Evolutionary conservation across 495 filamentous ascomycete genomes (phyloP), one percentile per base, ranked within the genome.

Genomic region (Amorphotheca resinae): DNA sequence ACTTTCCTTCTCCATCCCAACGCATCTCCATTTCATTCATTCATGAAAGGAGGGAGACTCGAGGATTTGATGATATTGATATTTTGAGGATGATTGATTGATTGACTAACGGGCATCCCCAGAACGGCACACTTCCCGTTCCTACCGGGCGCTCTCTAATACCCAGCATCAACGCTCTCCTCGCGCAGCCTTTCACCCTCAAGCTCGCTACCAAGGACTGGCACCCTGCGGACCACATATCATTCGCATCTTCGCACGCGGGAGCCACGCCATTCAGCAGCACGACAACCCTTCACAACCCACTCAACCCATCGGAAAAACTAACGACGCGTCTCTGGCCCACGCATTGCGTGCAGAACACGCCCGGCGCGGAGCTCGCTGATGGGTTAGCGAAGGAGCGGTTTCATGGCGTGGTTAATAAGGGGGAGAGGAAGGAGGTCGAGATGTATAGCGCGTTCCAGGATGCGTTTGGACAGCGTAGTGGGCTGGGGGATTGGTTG

Each of bases 361-460:
- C 79, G 0, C 59, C 64, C 4, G 91, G 91, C 18, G 80, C 84
- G 1, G 72, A 75, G 36, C 66, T 96, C 23, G 68, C 91, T 14
- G 72, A 79, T 0, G 88, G 91, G 60, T 68, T 96, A 15, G 68
- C 86, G 47, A 40, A 54, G 12, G 52, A 54, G 14, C 69, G 65
- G 30, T 47, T 93, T 39, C 71, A 91, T 55, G 46, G 62, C 21
- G 62, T 82, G 32, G 65, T 94, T 32, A 68, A 82, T 46, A 98
- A 98, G 62, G 91, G 91, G 25, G 69, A 67, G 50, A 69, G 86
- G 46, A 50, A 67, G 25, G 65, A 69, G 33, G 69, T 93, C 7
- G 91, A 98, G 63, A 93, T 93, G 84, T 96, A 95, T 60, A 84
- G 77, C 38, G 85, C 76, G 2, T 95, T 98, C 57, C 41, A 34